phyloP scores from a whole-genome alignment of 139 green algal species.

The Closterium sp. region DNA sequence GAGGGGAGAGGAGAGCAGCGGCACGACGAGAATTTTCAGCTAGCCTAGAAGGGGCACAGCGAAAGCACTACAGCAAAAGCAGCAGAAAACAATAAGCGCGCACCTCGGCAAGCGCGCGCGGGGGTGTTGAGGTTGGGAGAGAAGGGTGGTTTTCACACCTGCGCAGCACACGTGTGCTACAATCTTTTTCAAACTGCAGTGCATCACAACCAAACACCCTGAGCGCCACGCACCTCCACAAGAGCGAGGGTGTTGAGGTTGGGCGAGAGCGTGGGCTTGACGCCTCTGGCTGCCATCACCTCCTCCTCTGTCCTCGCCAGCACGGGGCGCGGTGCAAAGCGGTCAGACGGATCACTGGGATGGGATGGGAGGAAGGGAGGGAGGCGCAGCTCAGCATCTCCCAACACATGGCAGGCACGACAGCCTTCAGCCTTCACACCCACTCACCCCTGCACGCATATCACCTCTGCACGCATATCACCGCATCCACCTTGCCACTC shows the following conservation, averaged over 20 bases:
- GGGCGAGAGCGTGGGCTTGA: slow-evolving; percentile 89
- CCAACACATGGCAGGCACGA: too few relatives aligned
- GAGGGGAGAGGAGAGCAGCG: too few relatives aligned
- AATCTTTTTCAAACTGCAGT: too few relatives aligned
- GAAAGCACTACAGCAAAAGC: too few relatives aligned
- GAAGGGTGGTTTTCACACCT: slow-evolving; percentile 93
- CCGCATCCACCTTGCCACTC: slow-evolving; percentile 82
- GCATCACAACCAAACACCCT: too few relatives aligned
- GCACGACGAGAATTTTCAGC: too few relatives aligned
- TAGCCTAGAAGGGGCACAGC: too few relatives aligned
- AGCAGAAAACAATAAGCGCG: neutral
- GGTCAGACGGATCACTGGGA: neutral
- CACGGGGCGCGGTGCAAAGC: neutral
- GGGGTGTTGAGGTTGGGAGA: slow-evolving; percentile 88
- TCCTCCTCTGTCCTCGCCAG: slow-evolving; percentile 64
- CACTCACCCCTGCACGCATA: too few relatives aligned
- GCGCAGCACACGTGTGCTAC: too few relatives aligned
- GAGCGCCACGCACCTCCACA: slow-evolving; percentile 53
- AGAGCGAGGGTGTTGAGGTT: slow-evolving; percentile 90
- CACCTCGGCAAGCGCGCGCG: slow-evolving; percentile 75
- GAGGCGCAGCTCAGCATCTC: too few relatives aligned
- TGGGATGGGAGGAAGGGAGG: neutral
- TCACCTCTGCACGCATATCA: slow-evolving; percentile 84
- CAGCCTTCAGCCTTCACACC: too few relatives aligned
- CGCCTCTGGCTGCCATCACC: slow-evolving; percentile 80